Conservation (phyloP, 116 monocot genomes). For the Posidonia oceanica region DNA sequence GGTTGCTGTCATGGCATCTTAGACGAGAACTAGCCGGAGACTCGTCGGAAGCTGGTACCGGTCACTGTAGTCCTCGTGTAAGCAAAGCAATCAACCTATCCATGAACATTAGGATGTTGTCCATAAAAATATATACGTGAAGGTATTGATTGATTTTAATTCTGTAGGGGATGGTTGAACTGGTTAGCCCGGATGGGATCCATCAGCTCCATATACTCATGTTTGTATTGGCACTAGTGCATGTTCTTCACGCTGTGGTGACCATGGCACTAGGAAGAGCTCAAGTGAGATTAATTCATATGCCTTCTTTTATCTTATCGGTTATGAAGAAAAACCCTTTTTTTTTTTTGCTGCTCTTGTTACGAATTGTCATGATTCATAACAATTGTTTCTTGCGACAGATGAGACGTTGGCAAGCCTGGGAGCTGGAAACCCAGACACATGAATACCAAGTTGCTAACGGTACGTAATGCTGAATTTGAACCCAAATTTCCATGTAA, state of each 20-base stretch:
- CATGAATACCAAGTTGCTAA: constrained; percentile 7
- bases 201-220: constrained; percentile 15
- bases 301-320: too few relatives aligned
- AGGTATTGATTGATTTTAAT: neutral
- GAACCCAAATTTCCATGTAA: too few relatives aligned
- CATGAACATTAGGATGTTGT: too few relatives aligned
- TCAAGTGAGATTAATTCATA: too few relatives aligned
- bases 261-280: constrained; percentile 6
- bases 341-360: too few relatives aligned
- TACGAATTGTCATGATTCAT: too few relatives aligned
- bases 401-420: constrained; percentile 8
- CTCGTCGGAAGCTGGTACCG: neutral
- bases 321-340: too few relatives aligned
- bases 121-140: too few relatives aligned
- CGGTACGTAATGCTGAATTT: too few relatives aligned
- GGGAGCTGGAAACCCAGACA: constrained; percentile 9
- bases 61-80: neutral
- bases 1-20: neutral
- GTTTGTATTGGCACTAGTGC: constrained; percentile 3
- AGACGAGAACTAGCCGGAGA: neutral
- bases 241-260: constrained; percentile 1
- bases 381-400: too few relatives aligned
- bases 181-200: constrained; percentile 5
- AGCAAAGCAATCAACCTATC: too few relatives aligned
- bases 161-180: constrained; percentile 4